phyloP scores from a whole-genome alignment of 1,284 basidiomycete genomes.

The Wallemia ichthyophaga region DNA sequence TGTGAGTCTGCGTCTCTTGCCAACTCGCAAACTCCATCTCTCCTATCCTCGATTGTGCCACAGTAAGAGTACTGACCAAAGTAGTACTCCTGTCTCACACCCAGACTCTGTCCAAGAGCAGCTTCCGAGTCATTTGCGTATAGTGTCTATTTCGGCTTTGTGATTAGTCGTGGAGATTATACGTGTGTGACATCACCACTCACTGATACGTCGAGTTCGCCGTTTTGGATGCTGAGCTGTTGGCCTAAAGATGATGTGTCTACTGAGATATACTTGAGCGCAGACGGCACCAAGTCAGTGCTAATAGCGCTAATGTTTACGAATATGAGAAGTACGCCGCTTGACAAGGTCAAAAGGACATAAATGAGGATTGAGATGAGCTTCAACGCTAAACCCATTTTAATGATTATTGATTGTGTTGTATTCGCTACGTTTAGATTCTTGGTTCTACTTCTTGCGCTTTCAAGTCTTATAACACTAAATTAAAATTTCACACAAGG shows the following conservation, averaged over 20 bases:
- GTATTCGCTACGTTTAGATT: too few species aligned
- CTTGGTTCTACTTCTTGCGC: too few species aligned
- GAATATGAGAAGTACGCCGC: neutral
- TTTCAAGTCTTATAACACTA: too few species aligned
- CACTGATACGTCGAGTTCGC: neutral
- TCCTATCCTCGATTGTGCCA: neutral
- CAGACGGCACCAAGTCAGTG: neutral
- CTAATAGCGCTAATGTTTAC: neutral
- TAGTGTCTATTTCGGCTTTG: neutral
- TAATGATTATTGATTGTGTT: too few species aligned
- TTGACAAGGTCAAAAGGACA: neutral
- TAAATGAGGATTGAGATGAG: neutral
- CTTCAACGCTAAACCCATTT: too few species aligned
- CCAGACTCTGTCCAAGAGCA: neutral
- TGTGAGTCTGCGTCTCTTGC: neutral
- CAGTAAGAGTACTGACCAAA: neutral
- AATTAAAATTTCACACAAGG: too few species aligned
- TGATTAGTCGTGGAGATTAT: neutral
- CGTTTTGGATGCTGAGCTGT: neutral
- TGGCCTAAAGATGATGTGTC: neutral
- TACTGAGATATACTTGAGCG: neutral
- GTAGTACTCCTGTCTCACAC: neutral
- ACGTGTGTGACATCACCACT: neutral
- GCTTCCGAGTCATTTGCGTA: neutral
- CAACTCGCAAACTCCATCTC: neutral